Evolutionary conservation across 2,329 filamentous ascomycete genomes (phyloP), one percentile per base, ranked within the genome.

Genomic region (Beauveria pseudobassiana): DNA sequence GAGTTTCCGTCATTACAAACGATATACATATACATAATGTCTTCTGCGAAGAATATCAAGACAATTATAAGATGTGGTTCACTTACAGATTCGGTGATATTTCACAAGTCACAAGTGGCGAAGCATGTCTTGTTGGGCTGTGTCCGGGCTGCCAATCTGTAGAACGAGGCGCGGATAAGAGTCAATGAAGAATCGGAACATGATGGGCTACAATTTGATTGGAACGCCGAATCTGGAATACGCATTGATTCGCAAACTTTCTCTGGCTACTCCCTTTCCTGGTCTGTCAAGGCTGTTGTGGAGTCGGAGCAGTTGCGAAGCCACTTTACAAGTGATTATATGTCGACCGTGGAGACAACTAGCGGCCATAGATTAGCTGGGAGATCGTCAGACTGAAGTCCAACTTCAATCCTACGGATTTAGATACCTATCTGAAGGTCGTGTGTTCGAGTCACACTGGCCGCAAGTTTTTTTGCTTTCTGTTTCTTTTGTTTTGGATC

Each of bases 341-440:
- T 3, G 1, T 10, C 18, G 26, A 18, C 24, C 30, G 48, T 28
- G 48, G 48, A 34, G 26, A 51, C 48, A 51, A 51, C 48, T 51
- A 34, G 48, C 48, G 48, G 48, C 48, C 48, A 51, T 51, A 51
- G 48, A 50, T 50, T 50, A 50, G 48, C 48, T 50, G 48, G 48
- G 48, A 50, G 48, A 50, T 50, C 48, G 48, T 50, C 48, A 50
- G 48, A 50, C 48, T 50, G 48, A 50, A 50, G 48, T 50, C 48
- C 24, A 50, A 50, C 48, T 50, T 50, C 48, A 50, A 50, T 50
- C 24, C 48, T 50, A 30, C 48, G 48, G 48, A 50, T 49, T 49
- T 49, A 49, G 46, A 49, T 50, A 30, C 48, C 48, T 50, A 50
- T 50, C 48, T 50, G 48, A 50, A 50, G 48, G 48, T 50, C 48